phyloP scores from a whole-genome alignment of 805 yeast species.

The Ogataea naganishii region DNA sequence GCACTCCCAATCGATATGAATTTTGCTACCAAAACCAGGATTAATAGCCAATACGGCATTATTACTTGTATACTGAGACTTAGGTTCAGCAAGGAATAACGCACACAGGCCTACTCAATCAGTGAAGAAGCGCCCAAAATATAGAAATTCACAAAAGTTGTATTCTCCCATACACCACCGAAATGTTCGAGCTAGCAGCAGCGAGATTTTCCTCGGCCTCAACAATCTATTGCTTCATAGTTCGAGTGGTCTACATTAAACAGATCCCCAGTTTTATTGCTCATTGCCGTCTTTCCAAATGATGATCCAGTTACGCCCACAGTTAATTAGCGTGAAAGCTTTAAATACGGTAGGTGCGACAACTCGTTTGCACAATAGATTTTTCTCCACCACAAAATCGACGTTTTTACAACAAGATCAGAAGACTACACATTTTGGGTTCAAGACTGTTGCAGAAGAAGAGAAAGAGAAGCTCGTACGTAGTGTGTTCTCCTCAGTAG shows the following conservation, averaged over 20 bases:
- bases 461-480: slow-evolving; percentile 81
- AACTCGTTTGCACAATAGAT: slow-evolving; percentile 5
- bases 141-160: too few relatives aligned
- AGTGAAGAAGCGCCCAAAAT: too few relatives aligned
- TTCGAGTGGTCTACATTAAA: background rate
- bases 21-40: too few relatives aligned
- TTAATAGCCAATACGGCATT: too few relatives aligned
- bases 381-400: slow-evolving; percentile 6
- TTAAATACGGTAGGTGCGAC: background rate
- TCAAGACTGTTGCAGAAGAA: slow-evolving; percentile 65
- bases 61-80: too few relatives aligned
- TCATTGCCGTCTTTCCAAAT: slow-evolving; percentile 1
- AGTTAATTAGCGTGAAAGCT: background rate
- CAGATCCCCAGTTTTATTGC: slow-evolving; percentile 1
- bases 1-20: too few relatives aligned
- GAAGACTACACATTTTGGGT: slow-evolving; percentile 88
- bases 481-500: slow-evolving; percentile 89
- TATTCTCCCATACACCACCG: too few relatives aligned
- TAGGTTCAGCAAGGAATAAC: too few relatives aligned
- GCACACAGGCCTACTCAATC: too few relatives aligned
- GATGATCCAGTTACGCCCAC: background rate
- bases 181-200: too few relatives aligned
- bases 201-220: background rate
- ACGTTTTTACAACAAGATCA: slow-evolving; percentile 3
- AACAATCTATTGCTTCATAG: slow-evolving; percentile 1